phyloP scores from a whole-genome alignment of 148 eudicot species.

The Fagopyrum homotropicum region DNA sequence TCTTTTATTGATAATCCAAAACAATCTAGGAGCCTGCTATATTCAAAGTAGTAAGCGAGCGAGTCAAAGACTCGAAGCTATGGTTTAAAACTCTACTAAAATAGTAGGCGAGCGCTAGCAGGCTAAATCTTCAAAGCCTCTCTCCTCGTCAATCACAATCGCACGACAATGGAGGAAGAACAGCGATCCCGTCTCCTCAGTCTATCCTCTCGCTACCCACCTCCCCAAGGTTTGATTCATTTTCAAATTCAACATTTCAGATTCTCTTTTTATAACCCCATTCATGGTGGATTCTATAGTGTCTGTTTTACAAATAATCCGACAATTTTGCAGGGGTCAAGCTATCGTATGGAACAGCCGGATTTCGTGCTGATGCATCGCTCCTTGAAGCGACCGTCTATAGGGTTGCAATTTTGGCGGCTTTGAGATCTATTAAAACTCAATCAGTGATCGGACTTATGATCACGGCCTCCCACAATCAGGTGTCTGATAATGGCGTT shows the following conservation, averaged over 20 bases:
- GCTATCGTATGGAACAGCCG: slow-evolving; percentile 84
- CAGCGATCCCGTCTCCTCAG: slow-evolving; percentile 37
- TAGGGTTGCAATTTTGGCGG: slow-evolving; percentile 75
- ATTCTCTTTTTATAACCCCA: background rate
- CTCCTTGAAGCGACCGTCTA: slow-evolving; percentile 61
- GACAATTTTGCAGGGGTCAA: slow-evolving; percentile 40
- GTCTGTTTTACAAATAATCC: background rate
- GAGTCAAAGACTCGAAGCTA: too few relatives aligned
- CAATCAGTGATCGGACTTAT: slow-evolving; percentile 63
- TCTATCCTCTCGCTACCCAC: slow-evolving; percentile 39
- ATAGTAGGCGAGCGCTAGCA: too few relatives aligned
- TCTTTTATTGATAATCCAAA: too few relatives aligned
- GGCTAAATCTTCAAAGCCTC: background rate
- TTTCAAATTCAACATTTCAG: background rate
- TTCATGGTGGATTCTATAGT: slow-evolving; percentile 5
- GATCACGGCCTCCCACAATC: slow-evolving; percentile 96
- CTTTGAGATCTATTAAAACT: slow-evolving; percentile 61
- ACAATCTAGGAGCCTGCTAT: too few relatives aligned
- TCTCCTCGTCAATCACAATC: background rate
- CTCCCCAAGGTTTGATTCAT: slow-evolving; percentile 40
- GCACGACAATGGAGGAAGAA: slow-evolving; percentile 40
- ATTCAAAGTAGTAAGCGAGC: too few relatives aligned
- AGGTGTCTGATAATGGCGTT: slow-evolving; percentile 77
- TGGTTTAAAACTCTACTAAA: too few relatives aligned
- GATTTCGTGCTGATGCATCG: slow-evolving; percentile 75